Evolutionary conservation across 805 yeast genomes (phyloP).

Genomic region (Wickerhamiella nectarea): DNA sequence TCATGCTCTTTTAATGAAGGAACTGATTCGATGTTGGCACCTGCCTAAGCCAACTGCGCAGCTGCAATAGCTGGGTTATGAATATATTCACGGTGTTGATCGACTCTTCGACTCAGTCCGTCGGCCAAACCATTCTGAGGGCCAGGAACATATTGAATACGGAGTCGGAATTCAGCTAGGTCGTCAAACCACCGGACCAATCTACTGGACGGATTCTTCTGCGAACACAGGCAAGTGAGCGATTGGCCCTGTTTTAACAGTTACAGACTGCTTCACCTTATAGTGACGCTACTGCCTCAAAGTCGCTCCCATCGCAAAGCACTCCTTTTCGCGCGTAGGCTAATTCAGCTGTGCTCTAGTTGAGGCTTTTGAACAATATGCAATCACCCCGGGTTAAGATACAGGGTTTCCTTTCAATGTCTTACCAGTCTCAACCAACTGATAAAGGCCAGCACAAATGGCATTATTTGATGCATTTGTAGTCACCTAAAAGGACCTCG

Average conservation of each 20-base stretch:
- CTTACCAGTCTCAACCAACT: neutral
- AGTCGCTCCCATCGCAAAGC: neutral
- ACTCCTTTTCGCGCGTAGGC: constrained; percentile 1
- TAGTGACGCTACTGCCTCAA: no score
- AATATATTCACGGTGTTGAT: no score
- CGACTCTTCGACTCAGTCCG: no score
- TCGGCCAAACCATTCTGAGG: no score
- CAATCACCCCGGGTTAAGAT: neutral
- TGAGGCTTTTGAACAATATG: neutral
- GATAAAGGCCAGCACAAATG: constrained; percentile 2
- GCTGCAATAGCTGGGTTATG: no score
- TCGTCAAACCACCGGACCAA: neutral
- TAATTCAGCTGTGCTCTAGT: neutral
- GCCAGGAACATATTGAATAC: no score
- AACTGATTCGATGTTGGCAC: no score
- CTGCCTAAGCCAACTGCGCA: no score
- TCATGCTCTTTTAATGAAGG: no score
- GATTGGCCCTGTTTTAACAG: no score
- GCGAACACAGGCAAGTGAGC: neutral
- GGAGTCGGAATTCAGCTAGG: neutral
- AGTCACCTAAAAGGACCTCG: neutral
- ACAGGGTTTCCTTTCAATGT: neutral
- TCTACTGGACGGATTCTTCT: neutral
- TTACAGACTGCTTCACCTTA: no score
- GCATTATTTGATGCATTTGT: neutral